These are phyloP conservation scores for Acer yangbiense DNA, from an alignment of 345 rosid genomes.

Conservation along the genomic window DNA sequence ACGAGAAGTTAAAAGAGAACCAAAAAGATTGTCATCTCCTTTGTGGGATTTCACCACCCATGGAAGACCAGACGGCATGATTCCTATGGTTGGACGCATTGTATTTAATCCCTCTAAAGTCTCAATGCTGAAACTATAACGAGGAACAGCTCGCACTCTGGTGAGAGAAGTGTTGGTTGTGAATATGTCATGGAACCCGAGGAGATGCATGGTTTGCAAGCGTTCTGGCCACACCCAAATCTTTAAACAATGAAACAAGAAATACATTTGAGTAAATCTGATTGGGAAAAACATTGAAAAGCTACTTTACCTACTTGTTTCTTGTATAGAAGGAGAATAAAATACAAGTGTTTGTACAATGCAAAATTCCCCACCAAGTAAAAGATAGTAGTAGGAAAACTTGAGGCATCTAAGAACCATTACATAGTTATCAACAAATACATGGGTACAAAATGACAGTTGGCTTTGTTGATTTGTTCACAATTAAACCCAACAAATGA, in stretches of 20 bases:
- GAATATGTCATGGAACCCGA: conserved; percentile 62
- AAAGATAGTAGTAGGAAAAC: not conserved
- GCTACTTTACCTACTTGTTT: not conserved
- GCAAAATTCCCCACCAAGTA: not conserved
- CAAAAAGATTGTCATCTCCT: conserved; percentile 46
- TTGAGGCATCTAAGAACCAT: not conserved
- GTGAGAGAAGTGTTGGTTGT: conserved; percentile 69
- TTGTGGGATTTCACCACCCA: conserved; percentile 50
- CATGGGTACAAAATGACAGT: conserved; percentile 5
- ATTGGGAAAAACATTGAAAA: not conserved
- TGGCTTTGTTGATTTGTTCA: not conserved
- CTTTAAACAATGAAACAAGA: conserved; percentile 33
- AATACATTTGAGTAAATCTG: conserved; percentile 7
- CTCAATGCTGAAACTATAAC: conserved; percentile 68
- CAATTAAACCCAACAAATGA: conserved; percentile 1
- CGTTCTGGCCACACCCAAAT: conserved; percentile 98
- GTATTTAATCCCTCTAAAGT: conserved; percentile 71
- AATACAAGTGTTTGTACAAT: not conserved
- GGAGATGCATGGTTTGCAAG: conserved; percentile 78
- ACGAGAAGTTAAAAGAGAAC: conserved; percentile 35
- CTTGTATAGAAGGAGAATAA: not conserved
- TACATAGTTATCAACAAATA: conserved; percentile 1
- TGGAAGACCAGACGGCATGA: conserved; percentile 92
- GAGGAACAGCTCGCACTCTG: conserved; percentile 88
- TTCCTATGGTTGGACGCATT: conserved; percentile 68